A percentile compares a stretch with the other conserved stretches of the same genome.
Evolutionary conservation across 441 rosid genomes (phyloP).

Genomic region (Croton setiger): DNA sequence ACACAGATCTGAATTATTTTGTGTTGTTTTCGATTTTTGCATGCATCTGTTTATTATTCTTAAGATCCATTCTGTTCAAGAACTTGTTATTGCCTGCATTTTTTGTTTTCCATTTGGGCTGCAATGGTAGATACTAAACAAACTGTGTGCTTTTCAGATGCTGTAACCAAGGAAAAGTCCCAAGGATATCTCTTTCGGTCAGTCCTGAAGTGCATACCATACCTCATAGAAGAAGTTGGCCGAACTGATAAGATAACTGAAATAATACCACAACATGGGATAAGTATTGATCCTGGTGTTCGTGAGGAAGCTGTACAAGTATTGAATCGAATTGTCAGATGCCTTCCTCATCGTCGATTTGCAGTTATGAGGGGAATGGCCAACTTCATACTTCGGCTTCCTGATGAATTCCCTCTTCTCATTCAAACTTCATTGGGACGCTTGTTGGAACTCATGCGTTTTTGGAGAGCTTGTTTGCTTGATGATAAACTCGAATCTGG

Average conservation of each 20-base stretch:
- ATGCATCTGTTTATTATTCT: neutral
- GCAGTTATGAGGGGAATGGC: constrained; percentile 99
- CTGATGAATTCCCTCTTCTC: constrained; percentile 98
- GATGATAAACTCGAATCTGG: constrained; percentile 59
- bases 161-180: constrained; percentile 96
- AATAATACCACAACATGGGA: constrained; percentile 99
- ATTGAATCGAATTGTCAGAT: constrained; percentile 86
- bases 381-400: constrained; percentile 85
- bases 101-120: constrained; percentile 14
- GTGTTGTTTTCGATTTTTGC: neutral
- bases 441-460: constrained; percentile 95
- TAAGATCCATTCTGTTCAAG: neutral
- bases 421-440: constrained; percentile 97
- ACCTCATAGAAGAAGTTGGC: constrained; percentile 96
- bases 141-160: constrained; percentile 56
- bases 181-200: constrained; percentile 94
- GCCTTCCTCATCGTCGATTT: constrained; percentile 93
- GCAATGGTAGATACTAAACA: constrained; percentile 13
- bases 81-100: constrained; percentile 13
- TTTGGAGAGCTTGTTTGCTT: constrained; percentile 94
- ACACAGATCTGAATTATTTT: neutral
- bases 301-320: constrained; percentile 99
- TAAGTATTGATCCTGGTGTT: constrained; percentile 98
- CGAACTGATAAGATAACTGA: constrained; percentile 97
- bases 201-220: constrained; percentile 96